phyloP scores from a whole-genome alignment of 2,329 filamentous ascomycete species.

The Penicillium frequentans region DNA sequence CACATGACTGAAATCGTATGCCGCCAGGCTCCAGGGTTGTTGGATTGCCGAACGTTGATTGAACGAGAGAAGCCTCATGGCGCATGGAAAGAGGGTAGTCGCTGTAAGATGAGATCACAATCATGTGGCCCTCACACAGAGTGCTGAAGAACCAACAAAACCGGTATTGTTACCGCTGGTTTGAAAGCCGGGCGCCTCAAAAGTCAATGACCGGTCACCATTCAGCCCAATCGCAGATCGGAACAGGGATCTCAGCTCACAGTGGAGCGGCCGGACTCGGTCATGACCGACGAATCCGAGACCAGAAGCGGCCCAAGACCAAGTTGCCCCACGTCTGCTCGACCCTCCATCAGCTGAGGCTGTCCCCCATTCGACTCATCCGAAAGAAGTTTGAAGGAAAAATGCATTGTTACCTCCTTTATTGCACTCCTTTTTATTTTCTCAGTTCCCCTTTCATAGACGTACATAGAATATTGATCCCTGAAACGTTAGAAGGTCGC shows the following conservation, averaged over 20 bases:
- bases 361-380: slow-evolving; percentile 18
- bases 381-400: slow-evolving; percentile 6
- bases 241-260: slow-evolving; percentile 38
- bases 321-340: slow-evolving; percentile 30
- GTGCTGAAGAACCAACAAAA: slow-evolving; percentile 6
- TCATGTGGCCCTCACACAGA: slow-evolving; percentile 2
- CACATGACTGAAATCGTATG: slow-evolving; percentile 29
- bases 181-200: slow-evolving; percentile 25
- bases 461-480: neutral
- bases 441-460: neutral
- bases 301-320: slow-evolving; percentile 31
- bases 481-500: slow-evolving; percentile 8
- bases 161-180: slow-evolving; percentile 8
- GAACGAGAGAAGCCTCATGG: slow-evolving; percentile 9
- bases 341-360: slow-evolving; percentile 37
- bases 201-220: slow-evolving; percentile 33
- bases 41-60: slow-evolving; percentile 11
- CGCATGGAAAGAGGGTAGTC: slow-evolving; percentile 4
- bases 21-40: slow-evolving; percentile 21
- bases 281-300: slow-evolving; percentile 31
- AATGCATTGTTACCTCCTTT: slow-evolving; percentile 4
- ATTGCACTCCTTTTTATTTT: neutral
- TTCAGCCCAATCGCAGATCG: slow-evolving; percentile 41
- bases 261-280: slow-evolving; percentile 29
- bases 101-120: slow-evolving; percentile 21